Percentiles rank a stretch among this genome's conserved stretches.
phyloP scores from a whole-genome alignment of 2,329 filamentous ascomycete species.

The Cryphonectria naterciae region DNA sequence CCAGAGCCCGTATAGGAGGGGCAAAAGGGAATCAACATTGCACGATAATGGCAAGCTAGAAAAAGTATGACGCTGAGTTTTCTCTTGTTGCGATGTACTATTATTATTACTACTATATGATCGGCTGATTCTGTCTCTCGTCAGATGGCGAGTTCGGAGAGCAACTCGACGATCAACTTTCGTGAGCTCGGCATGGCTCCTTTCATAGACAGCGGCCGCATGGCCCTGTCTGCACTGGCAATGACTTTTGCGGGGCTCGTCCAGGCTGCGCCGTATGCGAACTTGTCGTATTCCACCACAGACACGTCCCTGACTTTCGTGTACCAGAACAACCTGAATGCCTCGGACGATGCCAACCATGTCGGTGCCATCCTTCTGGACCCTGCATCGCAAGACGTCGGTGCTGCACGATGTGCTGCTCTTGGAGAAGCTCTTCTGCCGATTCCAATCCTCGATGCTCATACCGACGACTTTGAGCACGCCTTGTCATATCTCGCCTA shows the following conservation, averaged over 20 bases:
- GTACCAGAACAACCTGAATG: conserved; percentile 60
- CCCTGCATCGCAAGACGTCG: conserved; percentile 42
- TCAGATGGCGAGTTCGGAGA: background rate
- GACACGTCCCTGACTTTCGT: conserved; percentile 52
- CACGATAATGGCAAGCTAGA: background rate
- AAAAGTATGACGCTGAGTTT: background rate
- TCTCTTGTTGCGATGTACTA: background rate
- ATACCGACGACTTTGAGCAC: conserved; percentile 49
- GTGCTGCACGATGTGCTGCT: conserved; percentile 47
- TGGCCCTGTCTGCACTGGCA: conserved; percentile 11
- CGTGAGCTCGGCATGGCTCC: conserved; percentile 12
- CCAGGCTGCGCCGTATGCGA: background rate
- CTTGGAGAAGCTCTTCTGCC: conserved; percentile 53
- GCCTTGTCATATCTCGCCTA: conserved; percentile 46
- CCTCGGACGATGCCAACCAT: conserved; percentile 56
- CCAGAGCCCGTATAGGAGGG: background rate
- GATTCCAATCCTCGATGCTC: conserved; percentile 43
- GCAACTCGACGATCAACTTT: background rate
- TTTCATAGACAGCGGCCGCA: conserved; percentile 6
- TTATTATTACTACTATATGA: conserved; percentile 11
- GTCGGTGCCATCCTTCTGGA: conserved; percentile 55
- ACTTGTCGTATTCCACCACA: conserved; percentile 36
- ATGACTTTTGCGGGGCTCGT: conserved; percentile 6
- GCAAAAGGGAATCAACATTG: background rate
- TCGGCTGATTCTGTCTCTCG: background rate